phyloP scores from a whole-genome alignment of 2,329 filamentous ascomycete genomes.

The Colletotrichum magnum region DNA sequence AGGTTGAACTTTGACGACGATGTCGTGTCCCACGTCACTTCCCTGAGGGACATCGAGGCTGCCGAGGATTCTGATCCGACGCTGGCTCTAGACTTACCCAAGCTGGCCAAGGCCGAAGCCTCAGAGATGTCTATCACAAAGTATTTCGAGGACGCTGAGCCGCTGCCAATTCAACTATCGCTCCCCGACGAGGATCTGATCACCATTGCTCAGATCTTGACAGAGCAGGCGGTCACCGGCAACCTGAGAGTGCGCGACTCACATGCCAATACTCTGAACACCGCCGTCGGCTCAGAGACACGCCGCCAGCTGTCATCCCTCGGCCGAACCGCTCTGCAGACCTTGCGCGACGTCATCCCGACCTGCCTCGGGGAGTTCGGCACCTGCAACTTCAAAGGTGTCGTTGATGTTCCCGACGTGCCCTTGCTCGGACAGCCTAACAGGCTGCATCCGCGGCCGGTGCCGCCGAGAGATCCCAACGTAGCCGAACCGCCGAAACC shows the following conservation, averaged over 20 bases:
- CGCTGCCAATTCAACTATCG: constrained; percentile 60
- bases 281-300: constrained; percentile 49
- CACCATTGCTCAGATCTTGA: constrained; percentile 78
- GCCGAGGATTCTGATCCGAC: constrained; percentile 63
- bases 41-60: constrained; percentile 63
- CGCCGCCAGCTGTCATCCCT: constrained; percentile 59
- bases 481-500: constrained; percentile 62
- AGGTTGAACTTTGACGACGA: constrained; percentile 66
- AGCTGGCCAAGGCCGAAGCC: constrained; percentile 62
- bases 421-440: constrained; percentile 65
- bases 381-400: constrained; percentile 36
- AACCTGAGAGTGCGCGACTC: constrained; percentile 37
- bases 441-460: constrained; percentile 64
- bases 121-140: constrained; percentile 65
- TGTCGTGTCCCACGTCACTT: constrained; percentile 65
- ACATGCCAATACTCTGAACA: constrained; percentile 32
- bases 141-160: constrained; percentile 73
- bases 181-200: constrained; percentile 73
- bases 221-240: constrained; percentile 76
- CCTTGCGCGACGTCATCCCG: constrained; percentile 61
- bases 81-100: constrained; percentile 64
- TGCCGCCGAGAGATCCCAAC: constrained; percentile 57
- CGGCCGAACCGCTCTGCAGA: constrained; percentile 64
- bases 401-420: constrained; percentile 44
- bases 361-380: constrained; percentile 56